Evolutionary conservation across 352 stramenopile genomes (phyloP).

Genomic region (Pythium grandisporangium): DNA sequence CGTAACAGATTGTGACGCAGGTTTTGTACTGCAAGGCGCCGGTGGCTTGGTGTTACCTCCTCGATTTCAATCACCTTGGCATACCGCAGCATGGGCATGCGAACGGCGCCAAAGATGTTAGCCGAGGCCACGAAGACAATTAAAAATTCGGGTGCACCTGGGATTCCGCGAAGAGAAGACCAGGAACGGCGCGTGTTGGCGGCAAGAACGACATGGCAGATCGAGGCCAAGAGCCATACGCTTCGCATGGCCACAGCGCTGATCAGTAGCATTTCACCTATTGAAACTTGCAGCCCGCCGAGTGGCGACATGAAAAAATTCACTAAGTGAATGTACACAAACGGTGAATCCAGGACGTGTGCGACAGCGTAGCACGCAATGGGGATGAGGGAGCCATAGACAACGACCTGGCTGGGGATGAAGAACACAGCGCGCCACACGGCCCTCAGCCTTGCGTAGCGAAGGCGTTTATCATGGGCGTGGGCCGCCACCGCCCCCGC

Average conservation of each 20-base stretch:
- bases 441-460: neutral
- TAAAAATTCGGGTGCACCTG: constrained; percentile 12
- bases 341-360: constrained; percentile 16
- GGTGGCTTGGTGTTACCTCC: neutral
- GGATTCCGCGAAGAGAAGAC: constrained; percentile 8
- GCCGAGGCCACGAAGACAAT: constrained; percentile 13
- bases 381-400: constrained; percentile 22
- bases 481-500: neutral
- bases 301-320: constrained; percentile 12
- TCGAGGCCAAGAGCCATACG: constrained; percentile 13
- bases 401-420: constrained; percentile 20
- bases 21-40: neutral
- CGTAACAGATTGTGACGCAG: constrained; percentile 1
- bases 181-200: constrained; percentile 3
- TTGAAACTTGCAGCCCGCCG: constrained; percentile 4
- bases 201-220: constrained; percentile 6
- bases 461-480: neutral
- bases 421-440: constrained; percentile 10
- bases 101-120: constrained; percentile 6
- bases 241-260: constrained; percentile 19
- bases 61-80: constrained; percentile 1
- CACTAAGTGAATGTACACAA: constrained; percentile 10
- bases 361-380: constrained; percentile 20
- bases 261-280: constrained; percentile 9
- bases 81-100: constrained; percentile 1